Conservation (phyloP, 2,329 filamentous ascomycete genomes). For the Sarocladiaceae sp. region DNA sequence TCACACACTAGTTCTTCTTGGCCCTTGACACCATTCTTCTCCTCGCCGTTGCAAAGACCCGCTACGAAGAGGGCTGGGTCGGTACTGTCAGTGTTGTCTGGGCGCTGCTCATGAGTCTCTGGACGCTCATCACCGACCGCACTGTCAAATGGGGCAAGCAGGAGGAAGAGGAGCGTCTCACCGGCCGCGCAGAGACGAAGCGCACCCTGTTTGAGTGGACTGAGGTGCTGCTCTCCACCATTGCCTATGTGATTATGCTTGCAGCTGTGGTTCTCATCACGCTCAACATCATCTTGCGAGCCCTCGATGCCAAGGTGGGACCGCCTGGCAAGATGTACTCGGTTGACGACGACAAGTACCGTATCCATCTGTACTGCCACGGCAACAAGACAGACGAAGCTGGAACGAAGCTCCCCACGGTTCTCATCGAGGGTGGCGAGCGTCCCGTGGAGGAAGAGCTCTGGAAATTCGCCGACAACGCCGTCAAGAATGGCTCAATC, state of each 20-base stretch:
- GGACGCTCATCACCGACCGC: constrained; percentile 72
- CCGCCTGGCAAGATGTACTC: constrained; percentile 69
- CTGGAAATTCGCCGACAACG: constrained; percentile 70
- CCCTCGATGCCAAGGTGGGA: constrained; percentile 68
- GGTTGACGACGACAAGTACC: constrained; percentile 80
- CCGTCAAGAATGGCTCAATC: constrained; percentile 74
- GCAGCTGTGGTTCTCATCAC: constrained; percentile 69
- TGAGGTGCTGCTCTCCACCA: constrained; percentile 67
- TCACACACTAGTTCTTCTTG: constrained; percentile 23
- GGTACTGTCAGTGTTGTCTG: constrained; percentile 79
- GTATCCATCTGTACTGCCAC: constrained; percentile 74
- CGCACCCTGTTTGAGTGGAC: constrained; percentile 79
- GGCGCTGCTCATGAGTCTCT: constrained; percentile 73
- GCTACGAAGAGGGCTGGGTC: constrained; percentile 83
- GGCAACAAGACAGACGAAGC: constrained; percentile 59
- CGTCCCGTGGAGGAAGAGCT: constrained; percentile 71
- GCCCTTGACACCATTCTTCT: constrained; percentile 71
- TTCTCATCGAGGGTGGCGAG: constrained; percentile 81
- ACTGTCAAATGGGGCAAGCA: constrained; percentile 86
- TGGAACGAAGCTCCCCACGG: constrained; percentile 59
- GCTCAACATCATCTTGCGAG: constrained; percentile 69
- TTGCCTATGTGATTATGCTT: constrained; percentile 63
- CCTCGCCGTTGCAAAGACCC: constrained; percentile 63
- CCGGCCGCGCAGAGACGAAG: constrained; percentile 79
- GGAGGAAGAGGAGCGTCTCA: constrained; percentile 88